A percentile compares a stretch with the other conserved stretches of the same genome.
Conservation (phyloP, 78 protist genomes). For the Dictyostelium brefeldianum region DNA sequence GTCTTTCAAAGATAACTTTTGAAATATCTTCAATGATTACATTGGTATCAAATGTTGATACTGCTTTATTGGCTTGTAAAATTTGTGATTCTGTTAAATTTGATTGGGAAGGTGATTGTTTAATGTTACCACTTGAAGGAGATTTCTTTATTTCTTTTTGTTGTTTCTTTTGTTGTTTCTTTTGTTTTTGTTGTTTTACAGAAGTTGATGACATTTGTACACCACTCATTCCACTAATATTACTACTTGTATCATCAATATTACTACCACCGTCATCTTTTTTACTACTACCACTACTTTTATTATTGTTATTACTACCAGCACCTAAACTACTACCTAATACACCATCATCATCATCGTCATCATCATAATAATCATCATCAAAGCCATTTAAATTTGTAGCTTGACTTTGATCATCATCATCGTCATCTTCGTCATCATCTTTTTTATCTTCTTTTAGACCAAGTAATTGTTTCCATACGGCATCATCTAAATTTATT, state of each 20-base stretch:
- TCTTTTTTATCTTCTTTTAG: neutral
- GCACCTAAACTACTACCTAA: neutral
- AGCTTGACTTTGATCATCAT: slow-evolving; percentile 6
- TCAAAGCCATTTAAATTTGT: neutral
- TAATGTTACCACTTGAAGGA: too few species aligned
- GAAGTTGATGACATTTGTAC: neutral
- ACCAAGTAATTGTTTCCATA: slow-evolving; percentile 50
- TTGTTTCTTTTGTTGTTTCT: neutral
- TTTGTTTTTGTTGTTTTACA: neutral
- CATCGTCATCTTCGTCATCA: neutral
- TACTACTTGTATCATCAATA: slow-evolving; percentile 7
- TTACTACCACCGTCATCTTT: too few species aligned
- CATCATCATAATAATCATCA: slow-evolving; percentile 18
- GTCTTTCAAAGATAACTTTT: slow-evolving; percentile 52
- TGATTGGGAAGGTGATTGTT: slow-evolving; percentile 17
- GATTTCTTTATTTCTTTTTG: neutral
- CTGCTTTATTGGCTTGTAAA: neutral
- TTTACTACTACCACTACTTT: neutral
- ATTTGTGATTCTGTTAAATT: slow-evolving; percentile 46
- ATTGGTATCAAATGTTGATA: slow-evolving; percentile 58
- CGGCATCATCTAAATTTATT: slow-evolving; percentile 56
- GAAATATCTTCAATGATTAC: slow-evolving; percentile 54
- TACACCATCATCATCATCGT: neutral
- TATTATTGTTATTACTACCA: slow-evolving; percentile 21
- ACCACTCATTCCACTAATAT: neutral